These are phyloP conservation scores for Colletotrichum brevisporum DNA, from an alignment of 2,329 filamentous ascomycete genomes.

Conservation along the genomic window DNA sequence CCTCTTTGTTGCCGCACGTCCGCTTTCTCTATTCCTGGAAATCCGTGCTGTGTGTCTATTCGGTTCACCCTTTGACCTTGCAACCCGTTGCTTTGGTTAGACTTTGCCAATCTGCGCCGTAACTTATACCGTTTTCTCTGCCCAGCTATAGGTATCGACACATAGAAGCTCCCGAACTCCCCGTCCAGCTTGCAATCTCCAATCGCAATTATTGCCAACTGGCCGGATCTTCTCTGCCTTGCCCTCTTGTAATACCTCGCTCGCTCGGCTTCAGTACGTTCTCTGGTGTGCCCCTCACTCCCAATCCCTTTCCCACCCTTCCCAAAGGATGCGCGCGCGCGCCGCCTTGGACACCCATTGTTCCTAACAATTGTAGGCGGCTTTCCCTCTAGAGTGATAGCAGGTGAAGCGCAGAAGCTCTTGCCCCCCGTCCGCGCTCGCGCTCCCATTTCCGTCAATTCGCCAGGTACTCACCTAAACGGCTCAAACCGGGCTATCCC, in stretches of 20 bases:
- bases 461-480: constrained; percentile 16
- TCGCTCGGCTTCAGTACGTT: constrained; percentile 18
- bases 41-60: constrained; percentile 6
- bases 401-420: constrained; percentile 14
- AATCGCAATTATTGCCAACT: constrained; percentile 18
- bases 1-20: constrained; percentile 15
- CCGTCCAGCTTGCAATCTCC: constrained; percentile 20
- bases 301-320: not conserved
- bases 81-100: constrained; percentile 29
- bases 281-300: constrained; percentile 5
- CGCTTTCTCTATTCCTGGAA: constrained; percentile 1
- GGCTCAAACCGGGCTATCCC: constrained; percentile 30
- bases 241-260: constrained; percentile 22
- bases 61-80: constrained; percentile 31
- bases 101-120: constrained; percentile 20
- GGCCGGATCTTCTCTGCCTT: constrained; percentile 12
- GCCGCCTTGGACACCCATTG: constrained; percentile 29
- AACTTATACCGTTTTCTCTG: constrained; percentile 35
- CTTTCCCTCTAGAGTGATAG: constrained; percentile 19
- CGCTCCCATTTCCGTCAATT: constrained; percentile 29
- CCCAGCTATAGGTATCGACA: constrained; percentile 25
- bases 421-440: constrained; percentile 28
- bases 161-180: constrained; percentile 35
- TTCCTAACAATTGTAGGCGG: constrained; percentile 38
- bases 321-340: constrained; percentile 11